Evolutionary conservation across 345 rosid genomes (phyloP).

Genomic region (Eucalyptus microcorys): DNA sequence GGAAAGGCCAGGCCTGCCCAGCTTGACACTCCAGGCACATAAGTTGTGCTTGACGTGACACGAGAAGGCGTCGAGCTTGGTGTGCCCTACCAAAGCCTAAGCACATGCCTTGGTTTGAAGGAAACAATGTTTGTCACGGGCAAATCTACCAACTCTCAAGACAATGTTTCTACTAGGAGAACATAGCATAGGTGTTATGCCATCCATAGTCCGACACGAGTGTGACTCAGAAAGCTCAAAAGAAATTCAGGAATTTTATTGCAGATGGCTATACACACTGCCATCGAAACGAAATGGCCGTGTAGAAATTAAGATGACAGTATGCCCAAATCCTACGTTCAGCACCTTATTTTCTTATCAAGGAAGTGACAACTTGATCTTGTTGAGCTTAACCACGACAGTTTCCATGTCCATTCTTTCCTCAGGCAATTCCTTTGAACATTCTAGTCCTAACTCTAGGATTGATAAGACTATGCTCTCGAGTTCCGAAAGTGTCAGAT

Average conservation of each 20-base stretch:
- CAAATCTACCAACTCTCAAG: no score
- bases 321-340: rapidly evolving
- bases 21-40: background rate
- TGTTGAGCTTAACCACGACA: background rate
- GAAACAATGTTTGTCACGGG: rapidly evolving
- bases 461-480: background rate
- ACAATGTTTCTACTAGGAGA: no score
- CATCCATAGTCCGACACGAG: rapidly evolving
- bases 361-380: background rate
- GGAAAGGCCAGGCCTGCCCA: background rate
- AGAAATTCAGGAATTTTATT: rapidly evolving
- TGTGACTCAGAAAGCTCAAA: no score
- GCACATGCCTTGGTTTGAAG: no score
- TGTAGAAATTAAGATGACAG: background rate
- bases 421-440: background rate
- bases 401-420: background rate
- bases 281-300: rapidly evolving
- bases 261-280: background rate
- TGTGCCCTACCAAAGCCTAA: background rate
- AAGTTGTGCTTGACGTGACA: background rate
- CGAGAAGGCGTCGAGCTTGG: background rate
- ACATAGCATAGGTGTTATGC: no score
- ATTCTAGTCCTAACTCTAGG: background rate
- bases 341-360: background rate
- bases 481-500: rapidly evolving